Evolutionary conservation across 371 early-diverging fungal species (phyloP), one percentile per base, ranked within the genome.

Genomic region (Circinella minor): DNA sequence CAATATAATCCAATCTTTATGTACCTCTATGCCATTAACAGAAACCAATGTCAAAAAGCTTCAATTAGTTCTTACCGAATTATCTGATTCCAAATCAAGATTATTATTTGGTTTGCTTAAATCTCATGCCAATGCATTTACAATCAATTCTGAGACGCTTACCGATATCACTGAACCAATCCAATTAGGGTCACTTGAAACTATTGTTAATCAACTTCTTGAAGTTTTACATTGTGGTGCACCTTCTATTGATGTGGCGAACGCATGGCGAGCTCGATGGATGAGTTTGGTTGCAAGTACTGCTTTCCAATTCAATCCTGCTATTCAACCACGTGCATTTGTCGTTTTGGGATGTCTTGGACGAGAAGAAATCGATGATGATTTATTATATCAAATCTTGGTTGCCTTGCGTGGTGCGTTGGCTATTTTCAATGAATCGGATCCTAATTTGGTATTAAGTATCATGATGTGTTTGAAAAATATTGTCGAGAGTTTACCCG

Each of bases 251-350:
- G 91, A 92, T 66, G 86, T 92, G 54, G 90, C 91, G 1, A 93
- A 92, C 74, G 87, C 85, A 14, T 94, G 96, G 91, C 90, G 95
- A 65, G 90, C 96, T 11, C 84, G 96, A 61, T 97, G 96, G 96
- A 93, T 96, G 88, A 89, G 94, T 55, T 79, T 98, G 66, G 92
- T 96, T 5, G 90, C 96, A 0, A 92, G 93, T 59, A 93, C 93
- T 20, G 95, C 97, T 0, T 98, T 98, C 89, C 94, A 95, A 70
- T 93, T 92, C 79, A 96, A 96, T 72, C 95, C 94, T 10, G 94
- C 95, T 0, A 88, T 96, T 43, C 98, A 98, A 77, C 97, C 97
- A 0, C 90, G 97, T 34, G 93, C 97, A 0, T 98, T 97, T 82
- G 93, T 96, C 17, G 90, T 93, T 6, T 83, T 98, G 27, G 98